Percentiles rank a stretch among this genome's conserved stretches.
Conservation (phyloP, 345 rosid species). For the Eucalyptus marginata region DNA sequence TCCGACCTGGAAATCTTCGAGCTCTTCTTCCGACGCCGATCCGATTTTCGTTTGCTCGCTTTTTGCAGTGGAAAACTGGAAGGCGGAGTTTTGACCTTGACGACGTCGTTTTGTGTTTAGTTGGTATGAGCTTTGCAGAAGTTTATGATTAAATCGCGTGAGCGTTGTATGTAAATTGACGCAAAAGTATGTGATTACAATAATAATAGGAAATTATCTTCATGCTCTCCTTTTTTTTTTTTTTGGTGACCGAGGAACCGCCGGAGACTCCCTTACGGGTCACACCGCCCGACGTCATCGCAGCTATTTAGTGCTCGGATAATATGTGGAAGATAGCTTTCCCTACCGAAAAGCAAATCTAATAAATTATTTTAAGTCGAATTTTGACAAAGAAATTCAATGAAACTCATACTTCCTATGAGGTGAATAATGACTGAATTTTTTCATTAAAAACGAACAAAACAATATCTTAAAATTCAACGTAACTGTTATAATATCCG, state of each 20-base stretch:
- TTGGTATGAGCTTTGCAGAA: not conserved
- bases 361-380: not conserved
- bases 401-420: not conserved
- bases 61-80: not conserved
- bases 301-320: too few species aligned
- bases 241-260: fast-evolving
- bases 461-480: not conserved
- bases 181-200: not conserved
- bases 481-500: not conserved
- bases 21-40: not conserved
- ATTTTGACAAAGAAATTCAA: not conserved
- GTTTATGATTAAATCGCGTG: not conserved
- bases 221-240: not conserved
- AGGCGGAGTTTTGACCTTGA: not conserved
- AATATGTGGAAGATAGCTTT: not conserved
- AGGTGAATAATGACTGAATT: not conserved
- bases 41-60: not conserved
- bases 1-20: not conserved
- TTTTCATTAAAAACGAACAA: too few species aligned
- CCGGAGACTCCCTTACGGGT: fast-evolving
- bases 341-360: not conserved
- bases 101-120: not conserved
- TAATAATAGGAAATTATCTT: not conserved
- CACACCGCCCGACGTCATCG: too few species aligned
- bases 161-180: not conserved